Evolutionary conservation across 2,329 filamentous ascomycete species (phyloP), one percentile per base, ranked within the genome.

Genomic region (Canariomyces notabilis): DNA sequence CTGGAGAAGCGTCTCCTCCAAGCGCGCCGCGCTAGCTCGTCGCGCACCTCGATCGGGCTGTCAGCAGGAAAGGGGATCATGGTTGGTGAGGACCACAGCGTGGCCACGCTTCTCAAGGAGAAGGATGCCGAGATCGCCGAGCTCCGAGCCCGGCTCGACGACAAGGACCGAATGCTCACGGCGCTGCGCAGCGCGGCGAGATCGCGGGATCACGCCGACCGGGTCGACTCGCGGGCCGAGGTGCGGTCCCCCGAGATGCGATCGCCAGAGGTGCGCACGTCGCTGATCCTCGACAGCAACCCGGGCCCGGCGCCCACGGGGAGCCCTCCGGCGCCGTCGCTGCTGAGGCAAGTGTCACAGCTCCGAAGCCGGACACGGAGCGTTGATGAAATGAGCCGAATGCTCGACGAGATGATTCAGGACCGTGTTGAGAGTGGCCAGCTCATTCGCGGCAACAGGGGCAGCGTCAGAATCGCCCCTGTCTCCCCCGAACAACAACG

Each of bases 331-430:
- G 55, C 54, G 8, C 59, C 65, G n/a, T 58, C 54, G 41, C 57
- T 59, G 26, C 56, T 42, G 15, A 49, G 54, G 29, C 62, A 61
- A 46, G 57, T 61, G 19, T 65, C 62, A 22, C 38, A 52, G 16
- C 55, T 64, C 9, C 76, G 75, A 42, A 77, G 74, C 53, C 75
- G 77, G 40, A 73, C 73, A 11, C 81, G 77, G 70, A 88, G 86
- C 55, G 85, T 93, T 26, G 89, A 95, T 57, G 90, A 95, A 66
- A 90, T 96, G 82, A 95, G 87, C 56, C 81, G 83, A 59, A 89
- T 96, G 71, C 77, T 96, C 20, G 91, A 97, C 59, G 89, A 95
- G 67, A 96, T 97, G 91, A 93, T 96, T 49, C 86, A 90, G 61
- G 87, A 91, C 61, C 82, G 86, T 48, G 85, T 94, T 43, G 87